phyloP scores from a whole-genome alignment of 352 stramenopile species.

The Phytopythium kandeliae region DNA sequence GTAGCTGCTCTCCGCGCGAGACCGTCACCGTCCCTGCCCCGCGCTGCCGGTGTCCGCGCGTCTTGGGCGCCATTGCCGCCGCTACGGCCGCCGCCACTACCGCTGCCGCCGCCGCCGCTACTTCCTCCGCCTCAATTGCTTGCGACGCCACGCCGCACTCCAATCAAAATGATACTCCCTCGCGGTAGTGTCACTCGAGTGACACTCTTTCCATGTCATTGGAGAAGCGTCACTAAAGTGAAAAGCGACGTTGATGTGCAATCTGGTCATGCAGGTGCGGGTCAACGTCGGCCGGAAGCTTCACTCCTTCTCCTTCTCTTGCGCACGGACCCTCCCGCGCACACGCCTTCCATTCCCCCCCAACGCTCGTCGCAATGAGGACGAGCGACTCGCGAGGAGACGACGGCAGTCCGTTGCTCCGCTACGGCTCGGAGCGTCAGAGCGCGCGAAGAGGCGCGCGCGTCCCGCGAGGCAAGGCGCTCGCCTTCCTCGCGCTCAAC shows the following conservation, averaged over 20 bases:
- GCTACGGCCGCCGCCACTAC: background rate
- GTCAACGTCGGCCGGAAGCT: too few species aligned
- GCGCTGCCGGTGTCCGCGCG: conserved; percentile 75
- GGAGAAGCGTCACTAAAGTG: too few species aligned
- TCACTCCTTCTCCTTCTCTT: too few species aligned
- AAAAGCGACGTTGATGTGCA: too few species aligned
- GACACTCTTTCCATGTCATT: too few species aligned
- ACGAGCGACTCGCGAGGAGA: conserved; percentile 2
- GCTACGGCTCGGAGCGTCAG: conserved; percentile 45
- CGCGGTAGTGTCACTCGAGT: too few species aligned
- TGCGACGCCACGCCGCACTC: too few species aligned
- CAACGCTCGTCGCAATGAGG: background rate
- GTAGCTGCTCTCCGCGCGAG: conserved; percentile 68
- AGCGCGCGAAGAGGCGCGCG: conserved; percentile 8
- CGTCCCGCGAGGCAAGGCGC: conserved; percentile 18
- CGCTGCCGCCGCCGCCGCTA: too few species aligned
- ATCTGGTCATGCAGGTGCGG: too few species aligned
- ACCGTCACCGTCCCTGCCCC: conserved; percentile 86
- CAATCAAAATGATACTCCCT: too few species aligned
- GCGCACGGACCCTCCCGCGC: too few species aligned
- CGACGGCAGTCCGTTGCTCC: conserved; percentile 47
- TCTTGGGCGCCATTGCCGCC: conserved; percentile 9
- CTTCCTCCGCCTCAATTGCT: too few species aligned
- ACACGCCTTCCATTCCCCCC: background rate
- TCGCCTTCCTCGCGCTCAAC: conserved; percentile 52